phyloP scores from a whole-genome alignment of 1,139 yeast species.

The Lodderomyces pseudojiufengensis region DNA sequence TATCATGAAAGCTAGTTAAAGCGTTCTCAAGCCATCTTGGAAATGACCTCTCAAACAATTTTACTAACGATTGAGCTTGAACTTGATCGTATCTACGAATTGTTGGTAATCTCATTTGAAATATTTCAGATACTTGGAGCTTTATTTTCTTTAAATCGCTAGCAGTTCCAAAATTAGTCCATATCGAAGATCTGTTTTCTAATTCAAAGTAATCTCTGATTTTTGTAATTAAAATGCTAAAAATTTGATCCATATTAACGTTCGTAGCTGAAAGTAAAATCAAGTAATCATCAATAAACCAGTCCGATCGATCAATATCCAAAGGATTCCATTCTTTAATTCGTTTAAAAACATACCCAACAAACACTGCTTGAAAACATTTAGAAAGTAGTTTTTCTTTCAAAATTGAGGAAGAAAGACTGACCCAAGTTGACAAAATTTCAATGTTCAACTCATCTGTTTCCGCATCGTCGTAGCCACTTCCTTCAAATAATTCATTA shows the following conservation, averaged over 20 bases:
- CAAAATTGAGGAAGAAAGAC: conserved; percentile 5
- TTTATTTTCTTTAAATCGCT: not conserved
- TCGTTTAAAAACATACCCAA: conserved; percentile 7
- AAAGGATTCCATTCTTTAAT: conserved; percentile 18
- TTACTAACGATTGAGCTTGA: not conserved
- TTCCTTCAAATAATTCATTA: not conserved
- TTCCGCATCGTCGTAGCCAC: not conserved
- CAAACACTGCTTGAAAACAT: conserved; percentile 17
- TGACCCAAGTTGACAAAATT: conserved; percentile 7
- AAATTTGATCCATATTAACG: not conserved
- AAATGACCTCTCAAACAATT: conserved; percentile 5
- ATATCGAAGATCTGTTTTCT: conserved; percentile 15
- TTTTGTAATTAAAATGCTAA: conserved; percentile 3
- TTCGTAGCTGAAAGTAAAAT: conserved; percentile 12
- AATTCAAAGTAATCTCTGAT: conserved; percentile 14
- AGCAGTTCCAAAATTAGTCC: conserved; percentile 12
- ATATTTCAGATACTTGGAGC: conserved; percentile 4
- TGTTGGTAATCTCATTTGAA: conserved; percentile 7
- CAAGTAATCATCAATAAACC: conserved; percentile 19
- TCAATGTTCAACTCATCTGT: conserved; percentile 2
- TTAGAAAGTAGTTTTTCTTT: conserved; percentile 12
- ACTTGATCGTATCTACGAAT: not conserved
- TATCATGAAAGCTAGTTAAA: too few relatives aligned
- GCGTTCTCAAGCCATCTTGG: conserved; percentile 3
- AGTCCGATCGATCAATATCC: too few relatives aligned